These are phyloP conservation scores for Aspergillus quadrilineatus DNA, from an alignment of 2,329 filamentous ascomycete genomes.

Conservation along the genomic window DNA sequence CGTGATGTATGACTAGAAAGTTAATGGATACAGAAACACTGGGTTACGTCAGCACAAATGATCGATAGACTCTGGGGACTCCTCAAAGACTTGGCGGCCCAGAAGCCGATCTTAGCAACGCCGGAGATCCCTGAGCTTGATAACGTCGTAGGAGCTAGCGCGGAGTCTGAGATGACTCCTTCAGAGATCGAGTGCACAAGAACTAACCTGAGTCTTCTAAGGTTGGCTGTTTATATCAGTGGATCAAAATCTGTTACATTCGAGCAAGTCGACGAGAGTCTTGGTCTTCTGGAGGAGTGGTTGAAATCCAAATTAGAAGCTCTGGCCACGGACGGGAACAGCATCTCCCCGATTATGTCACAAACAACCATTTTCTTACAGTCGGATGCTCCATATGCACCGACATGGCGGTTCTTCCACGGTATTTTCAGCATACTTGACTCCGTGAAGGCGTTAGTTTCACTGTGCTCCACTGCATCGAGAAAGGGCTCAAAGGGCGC, in stretches of 20 bases:
- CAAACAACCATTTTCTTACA: slow-evolving; percentile 28
- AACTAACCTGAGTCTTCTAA: slow-evolving; percentile 36
- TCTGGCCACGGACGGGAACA: slow-evolving; percentile 22
- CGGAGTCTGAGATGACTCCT: slow-evolving; percentile 34
- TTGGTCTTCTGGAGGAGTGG: slow-evolving; percentile 33
- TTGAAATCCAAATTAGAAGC: slow-evolving; percentile 27
- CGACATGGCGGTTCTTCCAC: slow-evolving; percentile 46
- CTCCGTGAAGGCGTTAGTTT: slow-evolving; percentile 40
- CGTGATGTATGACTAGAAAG: neutral
- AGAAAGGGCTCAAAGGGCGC: slow-evolving; percentile 33
- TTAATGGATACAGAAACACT: slow-evolving; percentile 35
- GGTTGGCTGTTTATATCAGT: slow-evolving; percentile 32
- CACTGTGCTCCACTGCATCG: slow-evolving; percentile 32
- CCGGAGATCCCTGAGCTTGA: slow-evolving; percentile 29
- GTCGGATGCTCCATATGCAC: slow-evolving; percentile 28
- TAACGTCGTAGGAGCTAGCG: slow-evolving; percentile 25
- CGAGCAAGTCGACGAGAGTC: slow-evolving; percentile 30
- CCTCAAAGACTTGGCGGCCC: slow-evolving; percentile 31
- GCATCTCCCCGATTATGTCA: slow-evolving; percentile 23
- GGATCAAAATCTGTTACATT: slow-evolving; percentile 33
- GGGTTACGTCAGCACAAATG: slow-evolving; percentile 35
- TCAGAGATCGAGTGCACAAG: slow-evolving; percentile 35
- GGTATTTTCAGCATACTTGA: slow-evolving; percentile 40
- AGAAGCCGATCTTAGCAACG: slow-evolving; percentile 32
- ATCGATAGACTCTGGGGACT: slow-evolving; percentile 39